These are phyloP conservation scores for Tricholoma sp. DNA, from an alignment of 768 basidiomycete genomes.

Conservation along the genomic window DNA sequence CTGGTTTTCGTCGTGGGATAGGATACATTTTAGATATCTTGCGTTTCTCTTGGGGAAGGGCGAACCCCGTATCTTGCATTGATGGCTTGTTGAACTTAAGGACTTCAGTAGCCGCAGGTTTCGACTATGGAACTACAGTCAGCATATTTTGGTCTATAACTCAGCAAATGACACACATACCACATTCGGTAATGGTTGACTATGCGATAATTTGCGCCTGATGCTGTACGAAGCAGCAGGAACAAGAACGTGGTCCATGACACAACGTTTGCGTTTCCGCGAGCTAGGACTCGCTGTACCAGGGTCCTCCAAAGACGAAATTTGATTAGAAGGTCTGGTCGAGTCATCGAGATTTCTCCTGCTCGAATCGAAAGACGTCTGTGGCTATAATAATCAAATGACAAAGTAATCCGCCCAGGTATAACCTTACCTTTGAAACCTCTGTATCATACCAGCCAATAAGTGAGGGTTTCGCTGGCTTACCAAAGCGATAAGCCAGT, in stretches of 20 bases:
- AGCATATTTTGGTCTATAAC: background rate
- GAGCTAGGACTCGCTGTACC: background rate
- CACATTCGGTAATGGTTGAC: background rate
- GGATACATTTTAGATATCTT: background rate
- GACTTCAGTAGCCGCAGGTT: background rate
- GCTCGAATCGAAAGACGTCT: background rate
- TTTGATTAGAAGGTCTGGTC: background rate
- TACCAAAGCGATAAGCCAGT: constrained; percentile 40
- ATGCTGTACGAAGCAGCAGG: background rate
- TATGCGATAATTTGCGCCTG: background rate
- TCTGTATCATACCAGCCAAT: constrained; percentile 62
- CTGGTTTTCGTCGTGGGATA: background rate
- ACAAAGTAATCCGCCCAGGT: background rate
- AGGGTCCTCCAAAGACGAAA: background rate
- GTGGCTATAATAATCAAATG: background rate
- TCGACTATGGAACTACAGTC: background rate
- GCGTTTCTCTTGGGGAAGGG: background rate
- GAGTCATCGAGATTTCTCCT: background rate
- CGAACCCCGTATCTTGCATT: background rate
- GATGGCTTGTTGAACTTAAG: background rate
- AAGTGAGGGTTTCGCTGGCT: constrained; percentile 32
- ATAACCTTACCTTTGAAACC: constrained; percentile 5
- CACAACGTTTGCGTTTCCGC: constrained; percentile 11
- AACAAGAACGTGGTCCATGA: constrained; percentile 11
- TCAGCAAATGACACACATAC: background rate